Base-by-base conservation (phyloP, 2,329 filamentous ascomycete species). In the Ceratocystis huliohia region DNA sequence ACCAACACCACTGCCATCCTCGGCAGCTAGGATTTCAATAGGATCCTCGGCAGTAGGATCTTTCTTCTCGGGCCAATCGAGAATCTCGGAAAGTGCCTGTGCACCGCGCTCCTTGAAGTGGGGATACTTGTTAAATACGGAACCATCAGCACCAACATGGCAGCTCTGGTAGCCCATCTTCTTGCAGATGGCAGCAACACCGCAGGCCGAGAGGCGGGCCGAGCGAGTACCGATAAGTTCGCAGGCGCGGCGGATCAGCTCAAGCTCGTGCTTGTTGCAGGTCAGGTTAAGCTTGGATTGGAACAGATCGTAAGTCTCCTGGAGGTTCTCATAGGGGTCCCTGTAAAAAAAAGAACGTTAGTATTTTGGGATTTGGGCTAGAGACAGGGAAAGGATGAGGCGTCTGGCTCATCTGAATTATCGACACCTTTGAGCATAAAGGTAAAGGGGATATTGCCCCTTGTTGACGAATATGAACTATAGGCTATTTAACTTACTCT, bases 111-210 rank as follows among this genome's bases (percentile, higher is more conserved):
- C 84, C 82, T 96, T 96, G 84, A 99, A 99, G 78, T 96, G 89
- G 13, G 94, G 94, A 78, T 99, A 99, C 76, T 97, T 97, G 82
- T 96, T 96, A 81, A 99, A 99, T 65, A 99, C 93, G 20, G 90
- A 96, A 46, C 94, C 94, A 74, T 99, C 94, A 64, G 94, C 94
- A 72, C 94, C 94, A 53, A 99, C 94, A 76, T 97, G 94, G 79
- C 90, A 96, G 46, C 84, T 82, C 73, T 88, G 78, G 76, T 92
- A 93, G 71, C 84, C 83, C 84, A 96, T 97, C 86, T 97, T 97
- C 79, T 88, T 95, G 83, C 89, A 91, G 73, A 99, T 96, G 67
- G 93, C 94, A 13, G 93, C 91, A 65, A 99, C 90, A 77, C 94
- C 94, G 73, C 94, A 97, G 30, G 93, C 87, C 17, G 92, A 96